phyloP scores from a whole-genome alignment of 257 asterid species.

The Agastache rugosa region DNA sequence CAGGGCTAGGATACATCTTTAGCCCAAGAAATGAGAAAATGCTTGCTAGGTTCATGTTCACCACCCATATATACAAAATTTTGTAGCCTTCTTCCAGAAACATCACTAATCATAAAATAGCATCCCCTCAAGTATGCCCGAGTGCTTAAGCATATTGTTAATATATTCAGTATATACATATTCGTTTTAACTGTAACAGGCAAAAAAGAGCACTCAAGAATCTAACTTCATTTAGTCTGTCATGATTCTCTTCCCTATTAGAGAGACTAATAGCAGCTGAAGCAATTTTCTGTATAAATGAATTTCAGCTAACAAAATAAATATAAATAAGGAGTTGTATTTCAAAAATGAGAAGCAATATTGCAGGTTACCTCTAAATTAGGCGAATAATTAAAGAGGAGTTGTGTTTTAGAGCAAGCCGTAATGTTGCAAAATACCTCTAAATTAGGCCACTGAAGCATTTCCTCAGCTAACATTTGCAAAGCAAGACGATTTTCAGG shows the following conservation, averaged over 20 bases:
- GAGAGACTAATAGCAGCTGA: not conserved
- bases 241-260: not conserved
- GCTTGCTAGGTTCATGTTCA: slow-evolving; percentile 10
- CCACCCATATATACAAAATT: not conserved
- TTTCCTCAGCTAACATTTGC: slow-evolving; percentile 88
- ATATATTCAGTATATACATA: too few species aligned
- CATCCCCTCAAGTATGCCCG: not conserved
- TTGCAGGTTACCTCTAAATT: slow-evolving; percentile 66
- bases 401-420: not conserved
- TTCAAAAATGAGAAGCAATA: slow-evolving; percentile 23
- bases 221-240: not conserved
- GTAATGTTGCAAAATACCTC: slow-evolving; percentile 56
- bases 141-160: not conserved
- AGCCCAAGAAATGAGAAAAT: not conserved
- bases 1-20: slow-evolving; percentile 12
- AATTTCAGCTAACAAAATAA: too few species aligned
- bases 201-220: not conserved
- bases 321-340: not conserved
- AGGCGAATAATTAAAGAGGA: slow-evolving; percentile 51
- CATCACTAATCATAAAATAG: not conserved
- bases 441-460: slow-evolving; percentile 90
- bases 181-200: too few species aligned
- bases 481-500: slow-evolving; percentile 72
- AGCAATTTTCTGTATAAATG: not conserved
- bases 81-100: not conserved